Evolutionary conservation across 176 grass and related monocot species (phyloP).

Genomic region (Pontederia paniculata): DNA sequence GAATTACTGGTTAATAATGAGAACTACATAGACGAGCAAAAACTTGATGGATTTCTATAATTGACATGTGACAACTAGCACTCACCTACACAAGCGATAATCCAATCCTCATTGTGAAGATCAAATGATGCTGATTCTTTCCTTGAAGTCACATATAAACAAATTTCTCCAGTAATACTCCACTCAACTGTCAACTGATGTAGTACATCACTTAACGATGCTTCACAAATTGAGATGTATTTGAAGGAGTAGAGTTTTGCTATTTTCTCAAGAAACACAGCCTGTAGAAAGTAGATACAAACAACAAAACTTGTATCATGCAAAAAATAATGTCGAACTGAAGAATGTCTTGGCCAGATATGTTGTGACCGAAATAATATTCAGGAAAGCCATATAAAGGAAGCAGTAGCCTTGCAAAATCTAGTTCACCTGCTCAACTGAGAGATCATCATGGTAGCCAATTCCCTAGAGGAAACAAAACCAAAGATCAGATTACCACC

Average conservation of each 20-base stretch:
- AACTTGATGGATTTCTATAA: neutral
- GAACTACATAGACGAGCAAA: neutral
- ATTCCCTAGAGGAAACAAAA: constrained; percentile 30
- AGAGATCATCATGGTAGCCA: constrained; percentile 31
- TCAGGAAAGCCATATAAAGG: too few relatives aligned
- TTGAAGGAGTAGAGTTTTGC: constrained; percentile 33
- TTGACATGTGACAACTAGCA: neutral
- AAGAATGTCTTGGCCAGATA: neutral
- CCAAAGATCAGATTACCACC: neutral
- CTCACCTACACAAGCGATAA: constrained; percentile 53
- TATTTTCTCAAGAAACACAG: constrained; percentile 35
- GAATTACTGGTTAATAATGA: neutral
- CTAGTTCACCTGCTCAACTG: constrained; percentile 35
- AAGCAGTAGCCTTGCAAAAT: neutral
- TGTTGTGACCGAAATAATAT: too few relatives aligned
- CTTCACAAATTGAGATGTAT: constrained; percentile 11
- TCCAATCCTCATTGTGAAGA: constrained; percentile 42
- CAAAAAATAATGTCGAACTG: too few relatives aligned
- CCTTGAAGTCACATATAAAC: constrained; percentile 51
- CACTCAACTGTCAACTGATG: constrained; percentile 36
- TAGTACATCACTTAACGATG: constrained; percentile 12
- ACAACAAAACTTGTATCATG: neutral
- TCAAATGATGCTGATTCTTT: constrained; percentile 32
- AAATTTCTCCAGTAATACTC: constrained; percentile 33
- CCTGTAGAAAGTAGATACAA: constrained; percentile 29